A percentile compares a stretch with the other conserved stretches of the same genome.
Conservation (phyloP, 2,329 filamentous ascomycete species). For the Escovopsis sp. region DNA sequence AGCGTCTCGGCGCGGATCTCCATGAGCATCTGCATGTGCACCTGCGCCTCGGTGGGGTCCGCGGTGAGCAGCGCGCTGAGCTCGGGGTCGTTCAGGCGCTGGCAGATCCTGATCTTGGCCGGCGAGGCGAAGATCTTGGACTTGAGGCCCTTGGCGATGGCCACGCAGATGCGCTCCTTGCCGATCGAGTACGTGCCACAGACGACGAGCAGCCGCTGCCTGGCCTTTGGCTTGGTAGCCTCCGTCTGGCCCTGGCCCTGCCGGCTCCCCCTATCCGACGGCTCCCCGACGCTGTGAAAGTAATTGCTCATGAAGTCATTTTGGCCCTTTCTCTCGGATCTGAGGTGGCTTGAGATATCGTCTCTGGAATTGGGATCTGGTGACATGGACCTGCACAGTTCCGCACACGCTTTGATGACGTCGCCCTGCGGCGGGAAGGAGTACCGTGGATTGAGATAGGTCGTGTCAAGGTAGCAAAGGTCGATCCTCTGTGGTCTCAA, state of each 20-base stretch:
- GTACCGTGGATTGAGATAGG: slow-evolving; percentile 90
- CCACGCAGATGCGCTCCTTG: slow-evolving; percentile 89
- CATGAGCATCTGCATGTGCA: slow-evolving; percentile 95
- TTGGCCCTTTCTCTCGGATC: slow-evolving; percentile 15
- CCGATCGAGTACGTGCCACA: slow-evolving; percentile 97
- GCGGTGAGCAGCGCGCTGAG: slow-evolving; percentile 62
- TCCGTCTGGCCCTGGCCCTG: slow-evolving; percentile 8
- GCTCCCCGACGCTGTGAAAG: slow-evolving; percentile 23
- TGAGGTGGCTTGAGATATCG: slow-evolving; percentile 25
- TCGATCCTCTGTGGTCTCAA: slow-evolving; percentile 75
- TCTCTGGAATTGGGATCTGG: slow-evolving; percentile 42
- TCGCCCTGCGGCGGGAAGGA: slow-evolving; percentile 81
- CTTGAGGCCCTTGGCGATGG: slow-evolving; percentile 71
- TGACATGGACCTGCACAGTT: slow-evolving; percentile 68
- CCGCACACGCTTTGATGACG: slow-evolving; percentile 75
- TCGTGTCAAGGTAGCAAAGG: slow-evolving; percentile 92
- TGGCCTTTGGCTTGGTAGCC: slow-evolving; percentile 14
- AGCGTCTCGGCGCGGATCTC: slow-evolving; percentile 87
- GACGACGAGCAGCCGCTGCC: slow-evolving; percentile 64
- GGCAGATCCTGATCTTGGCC: slow-evolving; percentile 70
- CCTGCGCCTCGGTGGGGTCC: slow-evolving; percentile 72
- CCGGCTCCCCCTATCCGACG: too few relatives aligned
- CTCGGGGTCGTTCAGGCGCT: slow-evolving; percentile 73
- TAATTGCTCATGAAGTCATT: slow-evolving; percentile 37
- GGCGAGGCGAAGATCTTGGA: slow-evolving; percentile 83